Evolutionary conservation across 306 rosid genomes (phyloP).

Genomic region (Mimosa bimucronata): DNA sequence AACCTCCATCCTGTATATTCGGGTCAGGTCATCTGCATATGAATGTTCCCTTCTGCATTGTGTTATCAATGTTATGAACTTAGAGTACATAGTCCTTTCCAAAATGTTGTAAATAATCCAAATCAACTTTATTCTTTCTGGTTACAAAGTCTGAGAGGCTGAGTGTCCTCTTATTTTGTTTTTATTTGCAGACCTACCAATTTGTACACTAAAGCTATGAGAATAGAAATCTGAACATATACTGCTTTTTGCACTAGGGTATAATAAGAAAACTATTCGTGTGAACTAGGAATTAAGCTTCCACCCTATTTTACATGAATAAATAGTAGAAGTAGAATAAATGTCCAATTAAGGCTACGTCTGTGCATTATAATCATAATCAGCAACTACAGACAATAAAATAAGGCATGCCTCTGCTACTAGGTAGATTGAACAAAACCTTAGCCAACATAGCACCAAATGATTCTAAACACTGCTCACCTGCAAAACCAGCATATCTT

Average conservation of each 20-base stretch:
- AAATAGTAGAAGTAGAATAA: neutral
- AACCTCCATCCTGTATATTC: neutral
- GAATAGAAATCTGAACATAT: neutral
- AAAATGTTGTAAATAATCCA: neutral
- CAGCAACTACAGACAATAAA: neutral
- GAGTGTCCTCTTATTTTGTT: neutral
- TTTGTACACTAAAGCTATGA: neutral
- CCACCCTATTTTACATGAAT: neutral
- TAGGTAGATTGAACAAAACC: conserved; percentile 15
- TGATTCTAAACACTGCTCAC: conserved; percentile 43
- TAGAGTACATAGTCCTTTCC: neutral
- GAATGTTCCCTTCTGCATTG: neutral
- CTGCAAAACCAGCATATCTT: conserved; percentile 86
- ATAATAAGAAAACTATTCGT: neutral
- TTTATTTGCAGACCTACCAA: conserved; percentile 1
- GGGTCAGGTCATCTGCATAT: neutral
- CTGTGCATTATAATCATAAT: conserved; percentile 1
- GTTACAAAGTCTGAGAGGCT: neutral
- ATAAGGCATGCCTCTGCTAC: conserved; percentile 8
- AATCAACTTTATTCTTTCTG: neutral
- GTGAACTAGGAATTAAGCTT: neutral
- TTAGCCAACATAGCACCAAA: conserved; percentile 7
- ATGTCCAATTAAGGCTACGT: neutral
- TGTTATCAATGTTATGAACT: neutral
- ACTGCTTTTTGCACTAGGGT: neutral